A percentile compares a stretch with the other conserved stretches of the same genome.
These are phyloP conservation scores for Dioscorea dumetorum DNA, from an alignment of 106 monocot genomes.

Conservation along the genomic window DNA sequence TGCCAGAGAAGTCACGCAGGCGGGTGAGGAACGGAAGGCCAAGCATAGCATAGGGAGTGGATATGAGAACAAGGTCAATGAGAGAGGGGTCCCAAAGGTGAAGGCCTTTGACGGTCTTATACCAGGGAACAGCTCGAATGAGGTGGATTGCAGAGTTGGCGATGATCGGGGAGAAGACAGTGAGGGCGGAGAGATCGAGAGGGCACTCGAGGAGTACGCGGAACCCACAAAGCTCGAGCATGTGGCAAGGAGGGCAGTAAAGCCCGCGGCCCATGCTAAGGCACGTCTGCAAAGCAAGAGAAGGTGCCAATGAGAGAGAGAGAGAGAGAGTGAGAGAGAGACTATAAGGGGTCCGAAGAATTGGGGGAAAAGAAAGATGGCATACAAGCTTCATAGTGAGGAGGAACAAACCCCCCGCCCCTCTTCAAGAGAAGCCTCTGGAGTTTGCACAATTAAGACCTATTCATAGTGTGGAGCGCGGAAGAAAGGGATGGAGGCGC, in stretches of 20 bases:
- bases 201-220: conserved; percentile 89
- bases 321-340: neutral
- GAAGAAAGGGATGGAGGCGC: no score
- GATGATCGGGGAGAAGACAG: conserved; percentile 55
- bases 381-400: no score
- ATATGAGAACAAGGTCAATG: conserved; percentile 74
- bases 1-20: conserved; percentile 40
- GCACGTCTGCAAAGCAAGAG: conserved; percentile 39
- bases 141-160: conserved; percentile 13
- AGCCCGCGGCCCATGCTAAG: conserved; percentile 58
- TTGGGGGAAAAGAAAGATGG: no score
- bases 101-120: conserved; percentile 44
- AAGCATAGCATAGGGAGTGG: conserved; percentile 71
- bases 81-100: conserved; percentile 52
- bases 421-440: no score
- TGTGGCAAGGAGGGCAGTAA: conserved; percentile 65
- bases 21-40: conserved; percentile 83
- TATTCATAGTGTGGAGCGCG: no score
- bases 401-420: no score
- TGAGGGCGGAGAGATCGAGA: conserved; percentile 77
- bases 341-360: no score
- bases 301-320: neutral
- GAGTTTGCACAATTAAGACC: no score
- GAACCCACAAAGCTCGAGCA: conserved; percentile 61
- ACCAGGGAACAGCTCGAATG: conserved; percentile 48